Evolutionary conservation across 2,329 filamentous ascomycete species (phyloP).

Genomic region (Daldinia sp.): DNA sequence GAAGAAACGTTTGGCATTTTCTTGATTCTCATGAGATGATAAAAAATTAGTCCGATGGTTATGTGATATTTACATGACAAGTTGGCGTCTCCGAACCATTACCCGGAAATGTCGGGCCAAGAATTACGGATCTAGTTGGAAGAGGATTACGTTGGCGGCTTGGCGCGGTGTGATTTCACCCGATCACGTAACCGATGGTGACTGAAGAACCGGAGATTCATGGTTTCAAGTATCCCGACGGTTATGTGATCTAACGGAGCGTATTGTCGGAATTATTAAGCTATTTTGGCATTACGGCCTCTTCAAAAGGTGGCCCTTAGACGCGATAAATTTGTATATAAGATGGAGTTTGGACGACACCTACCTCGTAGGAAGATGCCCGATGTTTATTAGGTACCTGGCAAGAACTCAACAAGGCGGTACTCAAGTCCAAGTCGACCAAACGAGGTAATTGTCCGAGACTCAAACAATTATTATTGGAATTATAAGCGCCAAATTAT

Average conservation of each 20-base stretch:
- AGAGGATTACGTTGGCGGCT: constrained; percentile 8
- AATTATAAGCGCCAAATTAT: too few relatives aligned
- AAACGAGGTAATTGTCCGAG: too few relatives aligned
- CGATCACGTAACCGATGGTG: constrained; percentile 33
- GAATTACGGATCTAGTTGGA: not conserved
- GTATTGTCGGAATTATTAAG: not conserved
- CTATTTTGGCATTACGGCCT: not conserved
- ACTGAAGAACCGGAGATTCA: not conserved
- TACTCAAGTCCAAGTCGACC: too few relatives aligned
- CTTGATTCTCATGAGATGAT: not conserved
- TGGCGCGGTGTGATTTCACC: constrained; percentile 25
- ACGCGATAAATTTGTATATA: not conserved
- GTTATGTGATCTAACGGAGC: not conserved
- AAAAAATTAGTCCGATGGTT: not conserved
- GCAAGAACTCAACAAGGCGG: too few relatives aligned
- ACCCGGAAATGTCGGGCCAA: not conserved
- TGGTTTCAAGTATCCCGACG: not conserved
- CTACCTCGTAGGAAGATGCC: too few relatives aligned
- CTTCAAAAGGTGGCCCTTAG: too few relatives aligned
- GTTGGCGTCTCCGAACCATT: not conserved
- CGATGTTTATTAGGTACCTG: too few relatives aligned
- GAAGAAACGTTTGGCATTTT: not conserved
- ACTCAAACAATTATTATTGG: too few relatives aligned
- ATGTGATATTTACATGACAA: constrained; percentile 11
- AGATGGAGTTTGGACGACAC: not conserved